Percentiles rank a stretch among this genome's conserved stretches.
These are phyloP conservation scores for Wickerhamomyces subpelliculosus DNA, from an alignment of 805 yeast species.

Conservation along the genomic window DNA sequence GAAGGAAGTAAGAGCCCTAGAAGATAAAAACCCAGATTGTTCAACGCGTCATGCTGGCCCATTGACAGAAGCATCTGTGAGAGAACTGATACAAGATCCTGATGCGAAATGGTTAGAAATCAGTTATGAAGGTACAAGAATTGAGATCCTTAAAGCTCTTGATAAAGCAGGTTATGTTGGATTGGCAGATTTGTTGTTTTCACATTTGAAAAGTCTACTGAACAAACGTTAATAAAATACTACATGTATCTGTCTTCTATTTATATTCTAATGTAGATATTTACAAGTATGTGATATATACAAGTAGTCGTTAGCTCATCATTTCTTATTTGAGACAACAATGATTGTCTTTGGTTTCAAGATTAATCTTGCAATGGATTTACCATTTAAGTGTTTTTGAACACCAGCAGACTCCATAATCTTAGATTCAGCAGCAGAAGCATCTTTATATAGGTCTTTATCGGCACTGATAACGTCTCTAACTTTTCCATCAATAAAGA, in stretches of 20 bases:
- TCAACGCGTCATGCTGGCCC: conserved; percentile 46
- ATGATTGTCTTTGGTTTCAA: not conserved
- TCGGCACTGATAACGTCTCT: conserved; percentile 37
- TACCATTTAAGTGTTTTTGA: not conserved
- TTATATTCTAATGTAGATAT: too few species aligned
- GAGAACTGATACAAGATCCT: conserved; percentile 18
- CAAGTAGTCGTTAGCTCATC: too few species aligned
- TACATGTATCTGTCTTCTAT: too few species aligned
- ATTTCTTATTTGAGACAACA: not conserved
- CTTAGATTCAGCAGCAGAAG: conserved; percentile 29
- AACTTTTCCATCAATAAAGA: conserved; percentile 64
- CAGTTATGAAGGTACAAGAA: conserved; percentile 38
- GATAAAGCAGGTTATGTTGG: conserved; percentile 40
- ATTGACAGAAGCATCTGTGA: conserved; percentile 36
- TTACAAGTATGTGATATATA: not conserved
- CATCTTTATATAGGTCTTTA: conserved; percentile 29
- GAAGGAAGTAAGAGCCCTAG: conserved; percentile 37
- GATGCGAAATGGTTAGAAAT: conserved; percentile 29
- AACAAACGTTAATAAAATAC: conserved; percentile 11
- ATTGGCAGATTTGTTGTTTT: conserved; percentile 41
- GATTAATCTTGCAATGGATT: not conserved
- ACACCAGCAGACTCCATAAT: conserved; percentile 23
- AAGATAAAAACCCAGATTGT: conserved; percentile 30
- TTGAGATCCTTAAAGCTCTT: conserved; percentile 36
- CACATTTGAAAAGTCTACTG: conserved; percentile 45